Evolutionary conservation across 768 basidiomycete species (phyloP).

Genomic region (Pulveroboletus sp.): DNA sequence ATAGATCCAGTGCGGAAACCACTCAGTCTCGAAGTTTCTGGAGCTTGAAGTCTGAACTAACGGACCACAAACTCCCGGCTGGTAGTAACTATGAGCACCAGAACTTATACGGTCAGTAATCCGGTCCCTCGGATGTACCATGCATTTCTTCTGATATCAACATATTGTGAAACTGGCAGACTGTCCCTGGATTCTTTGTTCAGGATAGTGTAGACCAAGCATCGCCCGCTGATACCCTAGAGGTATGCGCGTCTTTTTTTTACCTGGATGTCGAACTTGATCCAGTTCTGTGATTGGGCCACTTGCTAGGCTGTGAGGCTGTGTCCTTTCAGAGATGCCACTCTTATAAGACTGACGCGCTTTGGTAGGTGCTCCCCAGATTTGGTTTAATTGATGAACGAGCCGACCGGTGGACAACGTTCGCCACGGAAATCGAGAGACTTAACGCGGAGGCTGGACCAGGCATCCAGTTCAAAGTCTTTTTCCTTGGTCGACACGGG

Average conservation of each 20-base stretch:
- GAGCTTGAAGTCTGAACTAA: too few species aligned
- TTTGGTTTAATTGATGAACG: conserved; percentile 41
- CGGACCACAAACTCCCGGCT: background rate
- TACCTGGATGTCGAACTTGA: background rate
- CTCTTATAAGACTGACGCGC: background rate
- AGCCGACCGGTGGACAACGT: conserved; percentile 45
- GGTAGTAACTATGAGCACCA: conserved; percentile 6
- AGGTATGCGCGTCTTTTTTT: conserved; percentile 5
- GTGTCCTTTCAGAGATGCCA: background rate
- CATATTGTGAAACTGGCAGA: conserved; percentile 6
- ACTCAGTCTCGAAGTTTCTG: too few species aligned
- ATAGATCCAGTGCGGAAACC: too few species aligned
- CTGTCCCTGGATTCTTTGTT: conserved; percentile 19
- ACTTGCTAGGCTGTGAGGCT: conserved; percentile 14
- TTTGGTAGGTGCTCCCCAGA: conserved; percentile 17
- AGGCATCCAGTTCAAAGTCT: conserved; percentile 42
- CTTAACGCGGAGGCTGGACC: conserved; percentile 28
- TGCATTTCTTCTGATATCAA: background rate
- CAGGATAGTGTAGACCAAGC: conserved; percentile 12
- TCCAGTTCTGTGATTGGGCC: background rate
- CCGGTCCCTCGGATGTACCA: background rate
- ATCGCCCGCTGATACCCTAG: background rate
- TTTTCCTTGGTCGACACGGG: conserved; percentile 69
- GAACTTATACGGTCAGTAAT: conserved; percentile 15
- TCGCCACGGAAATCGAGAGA: conserved; percentile 39